Percentiles rank a stretch among this genome's conserved stretches.
phyloP scores from a whole-genome alignment of 306 rosid genomes.

The Lagenaria siceraria region DNA sequence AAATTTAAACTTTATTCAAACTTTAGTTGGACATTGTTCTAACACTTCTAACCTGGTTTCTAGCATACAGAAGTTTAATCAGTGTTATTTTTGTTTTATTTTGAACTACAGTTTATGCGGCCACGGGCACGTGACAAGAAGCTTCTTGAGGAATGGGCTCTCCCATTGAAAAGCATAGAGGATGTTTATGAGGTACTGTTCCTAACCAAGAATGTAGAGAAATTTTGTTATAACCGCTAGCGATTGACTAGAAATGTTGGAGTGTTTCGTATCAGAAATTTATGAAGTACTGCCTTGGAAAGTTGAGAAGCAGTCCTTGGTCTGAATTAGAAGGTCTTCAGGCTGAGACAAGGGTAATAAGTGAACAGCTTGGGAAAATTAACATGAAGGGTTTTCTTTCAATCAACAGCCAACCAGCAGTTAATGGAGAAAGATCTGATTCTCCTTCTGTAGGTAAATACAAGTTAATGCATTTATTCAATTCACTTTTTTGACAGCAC shows the following conservation, averaged over 20 bases:
- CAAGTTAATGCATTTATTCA: not conserved
- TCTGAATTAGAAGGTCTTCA: conserved; percentile 92
- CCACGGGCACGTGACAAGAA: conserved; percentile 89
- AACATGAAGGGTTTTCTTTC: conserved; percentile 76
- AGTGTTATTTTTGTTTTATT: not conserved
- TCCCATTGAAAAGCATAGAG: conserved; percentile 53
- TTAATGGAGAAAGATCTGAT: conserved; percentile 81
- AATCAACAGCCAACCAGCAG: conserved; percentile 95
- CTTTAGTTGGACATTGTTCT: not conserved
- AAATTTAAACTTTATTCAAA: not conserved
- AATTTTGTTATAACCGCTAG: not conserved
- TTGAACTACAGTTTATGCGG: conserved; percentile 64
- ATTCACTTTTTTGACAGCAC: not conserved
- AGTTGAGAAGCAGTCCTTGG: conserved; percentile 94
- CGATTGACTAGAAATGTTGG: not conserved
- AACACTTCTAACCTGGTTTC: not conserved
- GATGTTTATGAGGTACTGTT: conserved; percentile 70
- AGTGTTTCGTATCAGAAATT: conserved; percentile 51
- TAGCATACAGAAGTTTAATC: not conserved
- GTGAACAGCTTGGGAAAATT: conserved; percentile 61
- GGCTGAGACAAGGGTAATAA: conserved; percentile 81
- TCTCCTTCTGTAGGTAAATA: conserved; percentile 71
- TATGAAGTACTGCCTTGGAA: conserved; percentile 66
- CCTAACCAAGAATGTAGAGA: not conserved
- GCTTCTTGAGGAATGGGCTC: conserved; percentile 86